Evolutionary conservation across 257 asterid genomes (phyloP).

Genomic region (Craterostigma plantagineum): DNA sequence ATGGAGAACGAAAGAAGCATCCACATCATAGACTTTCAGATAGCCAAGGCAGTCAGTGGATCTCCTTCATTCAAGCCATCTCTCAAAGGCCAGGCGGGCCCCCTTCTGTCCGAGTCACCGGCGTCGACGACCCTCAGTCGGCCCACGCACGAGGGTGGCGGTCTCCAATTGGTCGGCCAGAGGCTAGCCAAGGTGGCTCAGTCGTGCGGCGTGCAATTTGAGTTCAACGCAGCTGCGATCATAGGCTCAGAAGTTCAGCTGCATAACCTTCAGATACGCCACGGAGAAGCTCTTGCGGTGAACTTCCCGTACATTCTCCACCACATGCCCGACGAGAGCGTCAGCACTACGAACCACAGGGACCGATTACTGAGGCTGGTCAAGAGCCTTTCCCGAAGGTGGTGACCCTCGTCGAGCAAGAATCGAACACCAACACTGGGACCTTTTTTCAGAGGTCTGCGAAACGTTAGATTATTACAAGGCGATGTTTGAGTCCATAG

Average conservation of each 20-base stretch:
- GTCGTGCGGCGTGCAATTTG: conserved; percentile 58
- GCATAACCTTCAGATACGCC: conserved; percentile 19
- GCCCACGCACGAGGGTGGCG: conserved; percentile 87
- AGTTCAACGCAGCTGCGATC: conserved; percentile 58
- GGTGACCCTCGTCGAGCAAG: conserved; percentile 57
- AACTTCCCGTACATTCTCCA: conserved; percentile 60
- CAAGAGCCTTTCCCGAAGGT: conserved; percentile 46
- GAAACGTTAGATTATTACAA: conserved; percentile 50
- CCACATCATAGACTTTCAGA: conserved; percentile 75
- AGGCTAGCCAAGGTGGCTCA: conserved; percentile 41
- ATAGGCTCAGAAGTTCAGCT: conserved; percentile 37
- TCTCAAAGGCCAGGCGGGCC: conserved; percentile 28
- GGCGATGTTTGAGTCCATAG: conserved; percentile 73
- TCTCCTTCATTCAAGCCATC: conserved; percentile 30
- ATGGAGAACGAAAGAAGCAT: conserved; percentile 52
- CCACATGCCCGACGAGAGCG: conserved; percentile 86
- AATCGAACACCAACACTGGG: conserved; percentile 49
- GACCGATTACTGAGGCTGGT: conserved; percentile 51
- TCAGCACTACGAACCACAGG: conserved; percentile 39
- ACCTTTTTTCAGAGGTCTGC: conserved; percentile 35
- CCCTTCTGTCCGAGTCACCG: conserved; percentile 25
- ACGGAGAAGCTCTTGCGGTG: conserved; percentile 55
- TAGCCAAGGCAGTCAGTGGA: conserved; percentile 99
- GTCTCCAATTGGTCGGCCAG: conserved; percentile 58
- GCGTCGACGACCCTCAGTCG: conserved; percentile 33